Evolutionary conservation across 768 basidiomycete genomes (phyloP).

Genomic region (Suillus tomentosus): DNA sequence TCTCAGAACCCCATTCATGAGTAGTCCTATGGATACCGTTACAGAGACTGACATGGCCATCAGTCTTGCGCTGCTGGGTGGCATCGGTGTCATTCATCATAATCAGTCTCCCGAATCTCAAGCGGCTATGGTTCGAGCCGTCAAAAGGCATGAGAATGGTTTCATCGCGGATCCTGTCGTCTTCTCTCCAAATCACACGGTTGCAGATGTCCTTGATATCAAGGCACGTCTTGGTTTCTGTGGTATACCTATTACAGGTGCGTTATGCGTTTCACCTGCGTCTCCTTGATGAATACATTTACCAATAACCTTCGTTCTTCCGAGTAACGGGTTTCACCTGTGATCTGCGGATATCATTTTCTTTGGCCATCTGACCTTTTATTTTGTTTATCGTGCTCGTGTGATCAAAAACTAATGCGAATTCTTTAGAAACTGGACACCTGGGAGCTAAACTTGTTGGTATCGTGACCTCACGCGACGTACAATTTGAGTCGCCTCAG

Average conservation of each 20-base stretch:
- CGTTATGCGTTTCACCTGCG: conserved; percentile 34
- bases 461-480: conserved; percentile 94
- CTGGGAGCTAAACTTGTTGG: conserved; percentile 93
- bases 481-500: conserved; percentile 81
- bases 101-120: conserved; percentile 85
- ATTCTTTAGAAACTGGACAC: conserved; percentile 70
- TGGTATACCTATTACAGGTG: conserved; percentile 96
- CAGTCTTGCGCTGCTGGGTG: conserved; percentile 91
- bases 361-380: conserved; percentile 23
- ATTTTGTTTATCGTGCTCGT: conserved; percentile 11
- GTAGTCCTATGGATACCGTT: conserved; percentile 99
- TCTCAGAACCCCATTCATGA: conserved; percentile 95
- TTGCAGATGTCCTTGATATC: conserved; percentile 91
- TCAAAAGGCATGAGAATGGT: conserved; percentile 98
- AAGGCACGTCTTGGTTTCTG: conserved; percentile 92
- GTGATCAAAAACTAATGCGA: conserved; percentile 21
- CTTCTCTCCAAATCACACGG: conserved; percentile 71
- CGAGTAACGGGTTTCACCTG: conserved; percentile 70
- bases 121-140: conserved; percentile 95
- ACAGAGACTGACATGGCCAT: conserved; percentile 96
- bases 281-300: conserved; percentile 45
- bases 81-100: conserved; percentile 98
- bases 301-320: conserved; percentile 88
- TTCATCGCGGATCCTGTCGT: conserved; percentile 97
- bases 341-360: conserved; percentile 67